Evolutionary conservation across 805 yeast genomes (phyloP).

Genomic region (Nakazawaea populi): DNA sequence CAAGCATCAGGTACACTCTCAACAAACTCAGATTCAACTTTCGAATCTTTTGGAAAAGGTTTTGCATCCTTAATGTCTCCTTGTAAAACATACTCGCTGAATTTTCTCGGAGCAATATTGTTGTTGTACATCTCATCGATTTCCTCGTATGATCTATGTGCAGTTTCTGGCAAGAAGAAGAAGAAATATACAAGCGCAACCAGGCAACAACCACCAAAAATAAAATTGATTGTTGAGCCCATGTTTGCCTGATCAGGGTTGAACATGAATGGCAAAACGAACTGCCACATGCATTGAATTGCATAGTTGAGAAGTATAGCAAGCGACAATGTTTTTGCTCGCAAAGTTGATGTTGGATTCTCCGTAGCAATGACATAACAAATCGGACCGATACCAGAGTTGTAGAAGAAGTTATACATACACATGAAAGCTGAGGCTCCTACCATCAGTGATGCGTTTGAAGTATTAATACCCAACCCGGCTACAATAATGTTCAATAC

Average conservation of each 20-base stretch:
- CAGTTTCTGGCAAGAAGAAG: constrained; percentile 56
- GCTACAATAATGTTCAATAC: constrained; percentile 15
- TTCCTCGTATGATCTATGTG: constrained; percentile 53
- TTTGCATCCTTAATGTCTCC: not conserved
- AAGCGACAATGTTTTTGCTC: constrained; percentile 8
- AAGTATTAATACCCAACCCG: constrained; percentile 12
- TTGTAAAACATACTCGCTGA: constrained; percentile 13
- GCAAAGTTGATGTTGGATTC: constrained; percentile 7
- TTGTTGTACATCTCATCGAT: constrained; percentile 47
- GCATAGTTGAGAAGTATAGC: constrained; percentile 5
- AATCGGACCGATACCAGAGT: constrained; percentile 25
- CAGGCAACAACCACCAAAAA: constrained; percentile 10
- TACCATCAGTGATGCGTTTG: constrained; percentile 22
- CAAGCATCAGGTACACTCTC: not conserved
- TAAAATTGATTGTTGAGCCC: constrained; percentile 10
- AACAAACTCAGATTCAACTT: not conserved
- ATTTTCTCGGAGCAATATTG: constrained; percentile 24
- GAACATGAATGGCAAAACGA: constrained; percentile 11
- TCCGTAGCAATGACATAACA: constrained; percentile 18
- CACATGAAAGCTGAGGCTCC: constrained; percentile 22
- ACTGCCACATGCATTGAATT: constrained; percentile 7
- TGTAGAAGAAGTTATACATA: constrained; percentile 20
- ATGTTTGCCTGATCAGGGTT: constrained; percentile 11
- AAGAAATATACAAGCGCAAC: constrained; percentile 32
- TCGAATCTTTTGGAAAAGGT: not conserved